Evolutionary conservation across 257 asterid species (phyloP).

Genomic region (Solanum chmielewskii): DNA sequence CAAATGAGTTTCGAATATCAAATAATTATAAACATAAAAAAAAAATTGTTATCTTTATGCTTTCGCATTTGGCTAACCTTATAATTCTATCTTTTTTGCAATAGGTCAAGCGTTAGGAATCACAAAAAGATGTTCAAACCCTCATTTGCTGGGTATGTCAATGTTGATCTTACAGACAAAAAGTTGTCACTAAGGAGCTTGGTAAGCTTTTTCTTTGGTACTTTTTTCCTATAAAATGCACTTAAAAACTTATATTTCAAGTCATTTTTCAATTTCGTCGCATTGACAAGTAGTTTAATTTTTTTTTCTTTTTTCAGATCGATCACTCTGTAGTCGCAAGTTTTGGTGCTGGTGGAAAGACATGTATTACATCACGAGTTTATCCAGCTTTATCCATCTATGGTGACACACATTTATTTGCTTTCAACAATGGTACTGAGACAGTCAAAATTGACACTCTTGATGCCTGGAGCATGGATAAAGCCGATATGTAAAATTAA

Average conservation of each 20-base stretch:
- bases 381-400: background rate
- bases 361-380: background rate
- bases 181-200: background rate
- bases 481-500: background rate
- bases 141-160: background rate
- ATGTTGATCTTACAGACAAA: background rate
- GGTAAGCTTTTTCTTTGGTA: background rate
- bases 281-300: background rate
- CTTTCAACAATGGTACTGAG: slow-evolving; percentile 1
- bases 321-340: background rate
- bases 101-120: background rate
- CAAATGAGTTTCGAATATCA: background rate
- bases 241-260: background rate
- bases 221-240: background rate
- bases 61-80: background rate
- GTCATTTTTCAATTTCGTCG: background rate
- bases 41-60: background rate
- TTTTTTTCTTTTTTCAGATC: background rate
- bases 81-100: background rate
- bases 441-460: background rate
- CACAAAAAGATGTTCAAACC: background rate
- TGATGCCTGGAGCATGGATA: slow-evolving; percentile 2
- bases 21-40: background rate
- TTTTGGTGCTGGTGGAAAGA: background rate
- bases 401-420: background rate